phyloP scores from a whole-genome alignment of 2,329 filamentous ascomycete genomes.

The Juglanconis juglandina region DNA sequence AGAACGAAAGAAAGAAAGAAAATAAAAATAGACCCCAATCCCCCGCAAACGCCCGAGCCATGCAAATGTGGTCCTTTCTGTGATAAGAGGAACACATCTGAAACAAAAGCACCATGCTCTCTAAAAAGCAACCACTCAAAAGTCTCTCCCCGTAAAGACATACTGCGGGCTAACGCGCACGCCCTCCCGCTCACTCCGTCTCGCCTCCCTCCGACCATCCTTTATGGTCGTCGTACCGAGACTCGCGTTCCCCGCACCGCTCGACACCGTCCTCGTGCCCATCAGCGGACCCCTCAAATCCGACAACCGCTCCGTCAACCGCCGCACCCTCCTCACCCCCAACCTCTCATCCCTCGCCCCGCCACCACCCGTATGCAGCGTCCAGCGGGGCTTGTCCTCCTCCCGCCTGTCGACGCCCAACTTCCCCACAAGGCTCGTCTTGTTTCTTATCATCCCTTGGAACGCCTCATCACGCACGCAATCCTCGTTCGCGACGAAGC shows the following conservation, averaged over 20 bases:
- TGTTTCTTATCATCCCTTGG: constrained; percentile 58
- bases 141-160: constrained; percentile 9
- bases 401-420: constrained; percentile 53
- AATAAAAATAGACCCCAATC: background rate
- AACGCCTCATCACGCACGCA: constrained; percentile 72
- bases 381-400: constrained; percentile 51
- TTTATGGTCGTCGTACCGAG: constrained; percentile 15
- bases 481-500: constrained; percentile 71
- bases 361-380: constrained; percentile 41
- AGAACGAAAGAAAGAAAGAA: background rate
- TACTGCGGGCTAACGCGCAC: constrained; percentile 12
- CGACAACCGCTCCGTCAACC: constrained; percentile 41
- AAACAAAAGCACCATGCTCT: background rate
- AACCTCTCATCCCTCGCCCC: constrained; percentile 33
- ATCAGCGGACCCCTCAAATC: constrained; percentile 21
- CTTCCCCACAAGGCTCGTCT: constrained; percentile 64
- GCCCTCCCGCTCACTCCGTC: constrained; percentile 16
- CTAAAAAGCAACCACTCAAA: background rate
- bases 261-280: constrained; percentile 3
- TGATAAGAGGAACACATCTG: background rate
- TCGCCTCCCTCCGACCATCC: constrained; percentile 28
- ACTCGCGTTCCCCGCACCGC: background rate
- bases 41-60: constrained; percentile 12
- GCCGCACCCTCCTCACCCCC: constrained; percentile 42
- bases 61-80: constrained; percentile 3